Evolutionary conservation across 2,329 filamentous ascomycete genomes (phyloP).

Genomic region (Drechslerella dactyloides): DNA sequence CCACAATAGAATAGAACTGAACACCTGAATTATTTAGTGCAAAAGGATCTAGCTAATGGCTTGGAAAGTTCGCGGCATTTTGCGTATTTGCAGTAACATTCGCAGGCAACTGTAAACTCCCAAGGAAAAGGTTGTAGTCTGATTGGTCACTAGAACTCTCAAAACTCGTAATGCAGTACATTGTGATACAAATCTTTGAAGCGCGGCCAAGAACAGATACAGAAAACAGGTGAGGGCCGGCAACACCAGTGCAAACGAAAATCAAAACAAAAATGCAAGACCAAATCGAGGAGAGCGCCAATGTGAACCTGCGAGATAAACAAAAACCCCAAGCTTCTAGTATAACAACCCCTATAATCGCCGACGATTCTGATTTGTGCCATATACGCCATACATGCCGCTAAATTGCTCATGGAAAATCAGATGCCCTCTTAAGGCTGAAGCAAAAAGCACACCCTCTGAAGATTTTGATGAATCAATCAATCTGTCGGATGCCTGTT

Average conservation of each 20-base stretch:
- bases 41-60: constrained; percentile 33
- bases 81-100: no score
- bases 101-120: no score
- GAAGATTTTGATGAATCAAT: constrained; percentile 8
- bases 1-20: constrained; percentile 29
- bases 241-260: no score
- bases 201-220: no score
- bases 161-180: no score
- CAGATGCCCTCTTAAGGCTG: constrained; percentile 20
- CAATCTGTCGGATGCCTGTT: constrained; percentile 27
- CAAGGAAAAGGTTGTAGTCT: no score
- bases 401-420: constrained; percentile 42
- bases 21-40: not conserved
- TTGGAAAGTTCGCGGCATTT: not conserved
- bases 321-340: constrained; percentile 41
- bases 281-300: not conserved
- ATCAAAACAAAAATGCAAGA: not conserved
- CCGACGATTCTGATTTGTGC: constrained; percentile 29
- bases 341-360: constrained; percentile 24
- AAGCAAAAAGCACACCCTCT: constrained; percentile 7
- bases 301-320: constrained; percentile 23
- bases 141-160: no score
- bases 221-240: no score
- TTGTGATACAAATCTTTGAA: no score
- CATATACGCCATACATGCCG: constrained; percentile 45